These are phyloP conservation scores for Inga laurina DNA, from an alignment of 306 rosid genomes.

Conservation along the genomic window DNA sequence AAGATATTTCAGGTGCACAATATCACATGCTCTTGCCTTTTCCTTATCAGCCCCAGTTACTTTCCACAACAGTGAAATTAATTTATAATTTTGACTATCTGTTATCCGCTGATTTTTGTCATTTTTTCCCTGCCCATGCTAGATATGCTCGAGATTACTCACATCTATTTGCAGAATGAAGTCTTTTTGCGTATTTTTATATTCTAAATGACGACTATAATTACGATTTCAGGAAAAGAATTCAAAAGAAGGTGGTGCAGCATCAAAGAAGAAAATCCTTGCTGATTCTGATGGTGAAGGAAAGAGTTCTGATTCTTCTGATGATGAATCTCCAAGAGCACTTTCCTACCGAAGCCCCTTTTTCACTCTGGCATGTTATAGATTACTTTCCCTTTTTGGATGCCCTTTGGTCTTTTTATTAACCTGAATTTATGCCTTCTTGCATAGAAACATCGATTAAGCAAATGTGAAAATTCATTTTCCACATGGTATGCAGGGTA, in stretches of 20 bases:
- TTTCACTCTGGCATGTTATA: conserved; percentile 70
- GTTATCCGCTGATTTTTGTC: background rate
- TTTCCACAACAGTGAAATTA: background rate
- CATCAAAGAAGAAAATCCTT: conserved; percentile 60
- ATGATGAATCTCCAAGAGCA: conserved; percentile 66
- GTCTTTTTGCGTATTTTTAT: background rate
- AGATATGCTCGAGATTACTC: conserved; percentile 7
- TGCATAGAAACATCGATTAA: conserved; percentile 3
- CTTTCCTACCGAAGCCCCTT: conserved; percentile 80
- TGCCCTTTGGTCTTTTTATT: background rate
- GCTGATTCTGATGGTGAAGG: conserved; percentile 67
- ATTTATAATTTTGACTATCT: background rate
- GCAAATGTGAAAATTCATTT: conserved; percentile 9
- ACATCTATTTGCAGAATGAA: background rate
- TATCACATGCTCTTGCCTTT: background rate
- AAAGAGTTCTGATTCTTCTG: conserved; percentile 74
- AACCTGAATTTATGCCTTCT: background rate
- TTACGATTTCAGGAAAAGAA: conserved; percentile 55
- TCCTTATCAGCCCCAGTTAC: background rate
- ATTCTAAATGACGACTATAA: background rate
- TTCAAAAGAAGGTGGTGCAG: conserved; percentile 55
- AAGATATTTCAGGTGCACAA: conserved; percentile 78
- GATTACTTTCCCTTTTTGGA: background rate
- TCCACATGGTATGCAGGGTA: conserved; percentile 54
- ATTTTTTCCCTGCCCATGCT: background rate